Conservation (phyloP, 2,329 filamentous ascomycete genomes). For the Penicillium polonicum region DNA sequence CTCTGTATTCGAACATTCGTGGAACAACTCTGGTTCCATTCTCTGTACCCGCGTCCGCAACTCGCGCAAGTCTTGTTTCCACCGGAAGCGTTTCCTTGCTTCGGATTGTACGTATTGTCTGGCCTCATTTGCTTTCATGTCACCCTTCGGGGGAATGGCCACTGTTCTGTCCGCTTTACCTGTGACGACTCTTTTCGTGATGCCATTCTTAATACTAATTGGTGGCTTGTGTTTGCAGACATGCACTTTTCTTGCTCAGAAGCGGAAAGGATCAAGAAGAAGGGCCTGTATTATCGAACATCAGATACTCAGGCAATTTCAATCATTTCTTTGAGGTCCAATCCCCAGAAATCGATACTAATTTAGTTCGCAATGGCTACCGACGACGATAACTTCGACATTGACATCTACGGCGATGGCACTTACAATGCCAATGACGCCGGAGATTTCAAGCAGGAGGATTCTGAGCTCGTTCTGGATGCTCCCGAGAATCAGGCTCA, state of each 20-base stretch:
- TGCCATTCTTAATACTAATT: conserved; percentile 40
- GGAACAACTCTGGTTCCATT: neutral
- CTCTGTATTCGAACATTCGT: neutral
- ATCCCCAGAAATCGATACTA: conserved; percentile 19
- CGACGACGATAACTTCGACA: conserved; percentile 69
- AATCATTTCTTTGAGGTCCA: conserved; percentile 30
- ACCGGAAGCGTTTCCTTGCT: conserved; percentile 21
- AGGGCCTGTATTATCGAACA: conserved; percentile 40
- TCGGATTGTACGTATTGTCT: conserved; percentile 44
- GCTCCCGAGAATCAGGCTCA: conserved; percentile 30
- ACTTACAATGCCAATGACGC: conserved; percentile 48
- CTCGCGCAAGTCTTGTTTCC: conserved; percentile 13
- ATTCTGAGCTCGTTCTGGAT: conserved; percentile 42
- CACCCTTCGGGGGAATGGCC: conserved; percentile 12
- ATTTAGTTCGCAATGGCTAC: conserved; percentile 47
- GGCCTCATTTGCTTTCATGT: conserved; percentile 14
- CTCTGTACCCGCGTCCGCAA: conserved; percentile 19
- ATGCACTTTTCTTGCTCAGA: conserved; percentile 43
- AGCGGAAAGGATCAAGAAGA: conserved; percentile 25
- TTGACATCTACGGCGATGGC: conserved; percentile 68
- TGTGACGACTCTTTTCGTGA: neutral
- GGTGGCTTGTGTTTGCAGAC: conserved; percentile 39
- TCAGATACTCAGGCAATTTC: conserved; percentile 37
- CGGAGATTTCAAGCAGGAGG: conserved; percentile 47
- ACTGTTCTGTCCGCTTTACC: conserved; percentile 2